Evolutionary conservation across 129 eudicot genomes (phyloP).

Genomic region (Artemisia argyi): DNA sequence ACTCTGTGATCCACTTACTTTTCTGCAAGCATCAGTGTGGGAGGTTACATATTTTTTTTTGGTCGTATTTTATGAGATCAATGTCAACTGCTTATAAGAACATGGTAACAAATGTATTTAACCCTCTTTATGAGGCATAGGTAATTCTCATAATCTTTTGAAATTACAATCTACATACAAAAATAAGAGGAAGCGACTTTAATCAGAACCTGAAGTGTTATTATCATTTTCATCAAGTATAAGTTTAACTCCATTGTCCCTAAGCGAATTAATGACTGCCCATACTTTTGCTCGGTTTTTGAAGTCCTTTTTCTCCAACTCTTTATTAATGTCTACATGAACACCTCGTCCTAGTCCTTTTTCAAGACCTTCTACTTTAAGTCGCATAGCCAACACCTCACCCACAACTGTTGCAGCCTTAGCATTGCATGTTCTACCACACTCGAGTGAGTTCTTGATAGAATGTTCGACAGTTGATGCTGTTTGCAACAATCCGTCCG

Average conservation of each 20-base stretch:
- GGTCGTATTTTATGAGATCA: neutral
- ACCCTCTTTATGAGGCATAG: no score
- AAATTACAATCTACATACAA: no score
- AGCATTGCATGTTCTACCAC: slow-evolving; percentile 65
- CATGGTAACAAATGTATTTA: neutral
- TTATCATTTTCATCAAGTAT: slow-evolving; percentile 42
- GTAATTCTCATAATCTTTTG: no score
- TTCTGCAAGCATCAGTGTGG: no score
- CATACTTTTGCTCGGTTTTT: slow-evolving; percentile 50
- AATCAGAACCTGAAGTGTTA: slow-evolving; percentile 22
- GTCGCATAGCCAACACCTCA: slow-evolving; percentile 71
- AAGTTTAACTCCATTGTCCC: slow-evolving; percentile 56
- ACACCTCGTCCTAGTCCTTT: slow-evolving; percentile 53
- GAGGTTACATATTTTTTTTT: no score
- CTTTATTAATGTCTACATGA: slow-evolving; percentile 52
- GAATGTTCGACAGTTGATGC: slow-evolving; percentile 69
- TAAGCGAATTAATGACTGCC: slow-evolving; percentile 53
- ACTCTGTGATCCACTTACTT: no score
- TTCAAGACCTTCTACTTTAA: slow-evolving; percentile 61
- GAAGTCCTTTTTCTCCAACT: slow-evolving; percentile 61
- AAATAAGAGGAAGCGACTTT: neutral
- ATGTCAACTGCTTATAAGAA: neutral
- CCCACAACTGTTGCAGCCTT: slow-evolving; percentile 70
- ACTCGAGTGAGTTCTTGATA: slow-evolving; percentile 52
- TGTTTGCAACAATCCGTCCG: slow-evolving; percentile 58